phyloP scores from a whole-genome alignment of 2,329 filamentous ascomycete genomes.

The Sarocladium kiliense region DNA sequence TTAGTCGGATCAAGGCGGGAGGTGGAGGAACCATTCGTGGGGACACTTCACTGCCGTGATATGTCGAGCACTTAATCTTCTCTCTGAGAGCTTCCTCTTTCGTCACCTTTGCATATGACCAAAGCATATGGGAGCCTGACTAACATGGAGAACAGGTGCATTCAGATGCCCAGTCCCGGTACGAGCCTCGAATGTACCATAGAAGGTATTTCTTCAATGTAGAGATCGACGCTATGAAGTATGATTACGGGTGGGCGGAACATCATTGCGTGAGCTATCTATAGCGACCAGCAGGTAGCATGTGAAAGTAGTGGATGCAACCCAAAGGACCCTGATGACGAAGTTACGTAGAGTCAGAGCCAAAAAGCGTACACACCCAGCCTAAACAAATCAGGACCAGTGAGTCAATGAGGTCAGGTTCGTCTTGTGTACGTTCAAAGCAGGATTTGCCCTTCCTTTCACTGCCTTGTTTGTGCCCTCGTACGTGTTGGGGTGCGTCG shows the following conservation, averaged over 20 bases:
- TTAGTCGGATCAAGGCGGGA: constrained; percentile 65
- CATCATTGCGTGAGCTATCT: no score
- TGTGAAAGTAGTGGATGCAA: background rate
- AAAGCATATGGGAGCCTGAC: background rate
- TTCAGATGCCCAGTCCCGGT: no score
- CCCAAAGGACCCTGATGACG: background rate
- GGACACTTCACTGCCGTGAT: constrained; percentile 27
- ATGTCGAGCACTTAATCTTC: constrained; percentile 51
- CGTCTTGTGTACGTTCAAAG: background rate
- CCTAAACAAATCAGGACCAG: background rate
- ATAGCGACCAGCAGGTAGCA: background rate
- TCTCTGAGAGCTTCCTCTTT: constrained; percentile 38
- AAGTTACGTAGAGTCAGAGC: background rate
- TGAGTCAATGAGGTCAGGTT: background rate
- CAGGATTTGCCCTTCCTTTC: background rate
- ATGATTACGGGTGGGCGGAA: no score
- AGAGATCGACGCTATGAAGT: no score
- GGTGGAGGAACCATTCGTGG: constrained; percentile 22
- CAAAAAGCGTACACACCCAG: background rate
- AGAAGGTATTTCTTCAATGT: no score
- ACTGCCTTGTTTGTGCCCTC: background rate
- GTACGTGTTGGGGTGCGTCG: background rate
- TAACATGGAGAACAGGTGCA: background rate
- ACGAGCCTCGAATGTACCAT: no score
- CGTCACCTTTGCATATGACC: background rate